Percentiles rank a stretch among this genome's conserved stretches.
These are phyloP conservation scores for Alternaria novae-zelandiae DNA, from an alignment of 2,329 filamentous ascomycete species.

Conservation along the genomic window DNA sequence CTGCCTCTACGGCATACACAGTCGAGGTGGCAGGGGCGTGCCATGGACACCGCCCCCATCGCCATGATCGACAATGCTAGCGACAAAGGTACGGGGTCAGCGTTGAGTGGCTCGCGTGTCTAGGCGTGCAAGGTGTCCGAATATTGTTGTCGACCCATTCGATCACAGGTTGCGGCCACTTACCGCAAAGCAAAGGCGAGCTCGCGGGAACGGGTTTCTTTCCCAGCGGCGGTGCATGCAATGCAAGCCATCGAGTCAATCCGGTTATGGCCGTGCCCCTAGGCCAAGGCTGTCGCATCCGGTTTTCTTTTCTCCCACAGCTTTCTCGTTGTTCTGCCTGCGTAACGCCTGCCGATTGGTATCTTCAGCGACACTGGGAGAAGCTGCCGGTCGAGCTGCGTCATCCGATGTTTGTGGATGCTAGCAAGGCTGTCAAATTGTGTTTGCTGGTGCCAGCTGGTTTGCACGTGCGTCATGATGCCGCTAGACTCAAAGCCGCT, in stretches of 20 bases:
- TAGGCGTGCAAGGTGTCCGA: background rate
- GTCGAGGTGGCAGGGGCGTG: slow-evolving; percentile 8
- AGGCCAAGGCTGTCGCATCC: slow-evolving; percentile 4
- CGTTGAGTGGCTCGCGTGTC: slow-evolving; percentile 4
- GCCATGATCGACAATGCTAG: slow-evolving; percentile 16
- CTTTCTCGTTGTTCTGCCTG: background rate
- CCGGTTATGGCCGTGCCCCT: background rate
- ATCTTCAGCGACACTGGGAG: background rate
- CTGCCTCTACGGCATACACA: background rate
- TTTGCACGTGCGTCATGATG: background rate
- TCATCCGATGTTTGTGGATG: background rate
- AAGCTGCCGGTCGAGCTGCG: background rate
- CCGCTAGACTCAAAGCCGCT: slow-evolving; percentile 1
- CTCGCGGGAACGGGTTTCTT: slow-evolving; percentile 22
- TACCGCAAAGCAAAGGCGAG: slow-evolving; percentile 8
- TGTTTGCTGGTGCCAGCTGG: background rate
- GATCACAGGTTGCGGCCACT: background rate
- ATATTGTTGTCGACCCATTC: background rate
- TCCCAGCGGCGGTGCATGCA: slow-evolving; percentile 17
- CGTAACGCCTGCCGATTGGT: background rate
- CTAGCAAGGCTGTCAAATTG: background rate
- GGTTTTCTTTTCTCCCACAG: background rate
- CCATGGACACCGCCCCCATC: slow-evolving; percentile 3
- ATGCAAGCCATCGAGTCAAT: background rate
- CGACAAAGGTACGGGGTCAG: slow-evolving; percentile 1